Conservation (phyloP, 176 grass and related monocot genomes). For the Rhynchospora breviuscula region DNA sequence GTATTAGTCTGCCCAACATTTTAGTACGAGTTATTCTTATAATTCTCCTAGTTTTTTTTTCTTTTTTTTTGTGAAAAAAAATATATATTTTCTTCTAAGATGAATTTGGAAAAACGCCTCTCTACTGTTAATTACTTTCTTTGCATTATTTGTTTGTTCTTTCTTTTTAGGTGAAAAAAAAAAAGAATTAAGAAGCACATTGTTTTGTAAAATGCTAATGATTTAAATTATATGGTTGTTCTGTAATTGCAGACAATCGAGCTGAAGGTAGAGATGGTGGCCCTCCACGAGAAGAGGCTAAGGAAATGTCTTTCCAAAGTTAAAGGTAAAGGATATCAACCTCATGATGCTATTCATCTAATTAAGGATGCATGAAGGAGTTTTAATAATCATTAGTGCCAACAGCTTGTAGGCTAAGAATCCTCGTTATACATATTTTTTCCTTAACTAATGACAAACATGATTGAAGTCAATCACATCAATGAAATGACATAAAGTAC, state of each 20-base stretch:
- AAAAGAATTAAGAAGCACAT: neutral
- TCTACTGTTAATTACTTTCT: no score
- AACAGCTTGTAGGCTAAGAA: neutral
- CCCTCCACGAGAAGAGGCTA: constrained; percentile 91
- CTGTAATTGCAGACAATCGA: constrained; percentile 58
- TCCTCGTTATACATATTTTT: neutral
- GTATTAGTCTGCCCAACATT: no score
- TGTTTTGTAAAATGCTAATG: neutral
- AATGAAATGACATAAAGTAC: constrained; percentile 16
- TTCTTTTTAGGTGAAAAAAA: no score
- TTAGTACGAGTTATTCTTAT: no score
- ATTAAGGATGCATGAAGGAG: neutral
- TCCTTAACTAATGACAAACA: neutral
- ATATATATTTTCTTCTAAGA: neutral
- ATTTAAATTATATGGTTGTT: neutral
- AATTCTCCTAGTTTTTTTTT: no score
- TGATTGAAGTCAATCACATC: neutral
- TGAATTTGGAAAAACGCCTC: neutral
- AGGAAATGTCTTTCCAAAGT: constrained; percentile 99
- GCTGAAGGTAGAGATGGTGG: constrained; percentile 98
- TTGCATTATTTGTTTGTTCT: no score
- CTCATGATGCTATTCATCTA: neutral
- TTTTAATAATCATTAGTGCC: neutral
- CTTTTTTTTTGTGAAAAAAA: no score
- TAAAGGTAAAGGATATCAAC: constrained; percentile 64